Evolutionary conservation across 192 early-diverging fungal genomes (phyloP), one percentile per base, ranked within the genome.

Genomic region (Coemansia aciculifera): DNA sequence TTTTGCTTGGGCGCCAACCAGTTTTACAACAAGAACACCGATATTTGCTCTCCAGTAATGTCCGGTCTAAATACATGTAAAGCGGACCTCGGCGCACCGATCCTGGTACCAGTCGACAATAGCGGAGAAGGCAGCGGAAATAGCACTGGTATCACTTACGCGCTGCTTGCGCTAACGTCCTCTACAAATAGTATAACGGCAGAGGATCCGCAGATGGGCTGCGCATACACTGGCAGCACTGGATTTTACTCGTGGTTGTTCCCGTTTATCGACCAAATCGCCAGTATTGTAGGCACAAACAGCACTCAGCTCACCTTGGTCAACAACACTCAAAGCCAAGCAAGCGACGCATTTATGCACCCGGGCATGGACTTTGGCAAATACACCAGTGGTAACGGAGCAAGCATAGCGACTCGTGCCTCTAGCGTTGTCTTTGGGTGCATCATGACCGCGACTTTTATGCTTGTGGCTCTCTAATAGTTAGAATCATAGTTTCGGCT

Each of bases 221-320:
- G 54, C 15, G 54, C 27, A 4, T 57, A 57, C 54, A 57, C 54
- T 19, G 31, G 54, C 27, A 31, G 31, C 31, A 56, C 54, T 15
- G 54, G 54, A 31, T 56, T 56, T 31, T 56, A 56, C 31, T 56
- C 54, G 54, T 56, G 54, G 54, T 31, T 56, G 12, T 56, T 17
- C 54, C 54, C 54, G 3, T 31, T 56, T 34, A 34, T 56, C 23
- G 54, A 56, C 54, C 54, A 56, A 31, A 31, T 56, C 15, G 27
- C 54, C 3, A 23, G 5, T 13, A 56, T 56, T 15, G 29, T 56
- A 7, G 54, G 54, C 24, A 15, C 23, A 17, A 56, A 56, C 15
- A 13, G 29, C 27, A 56, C 54, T 29, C 54, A 56, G 54, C 24
- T 56, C 54, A 56, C 15, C 13, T 8, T 56, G 11, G 54, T 56